Conservation (phyloP, 1,284 basidiomycete genomes). For the Cryptococcus deneoformans region DNA sequence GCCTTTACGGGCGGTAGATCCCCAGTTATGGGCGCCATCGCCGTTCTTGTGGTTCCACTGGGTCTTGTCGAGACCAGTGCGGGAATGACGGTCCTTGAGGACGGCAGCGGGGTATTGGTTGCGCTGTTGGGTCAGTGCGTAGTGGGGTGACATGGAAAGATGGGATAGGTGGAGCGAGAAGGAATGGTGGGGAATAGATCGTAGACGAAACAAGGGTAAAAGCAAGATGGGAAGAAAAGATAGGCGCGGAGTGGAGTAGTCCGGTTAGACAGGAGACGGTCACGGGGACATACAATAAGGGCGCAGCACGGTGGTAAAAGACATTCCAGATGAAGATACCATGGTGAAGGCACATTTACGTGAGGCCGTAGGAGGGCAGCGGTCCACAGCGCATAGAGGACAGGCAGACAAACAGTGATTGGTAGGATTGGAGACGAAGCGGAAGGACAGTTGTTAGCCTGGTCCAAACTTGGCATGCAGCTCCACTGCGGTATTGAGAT, state of each 20-base stretch:
- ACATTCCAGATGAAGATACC: neutral
- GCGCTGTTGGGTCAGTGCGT: conserved; percentile 43
- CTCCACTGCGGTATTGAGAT: too few species aligned
- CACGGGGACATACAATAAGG: neutral
- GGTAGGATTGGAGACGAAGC: too few species aligned
- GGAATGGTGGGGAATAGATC: neutral
- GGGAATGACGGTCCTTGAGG: conserved; percentile 67
- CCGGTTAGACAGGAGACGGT: neutral
- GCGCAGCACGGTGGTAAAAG: too few species aligned
- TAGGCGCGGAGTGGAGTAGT: neutral
- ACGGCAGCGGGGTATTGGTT: conserved; percentile 67
- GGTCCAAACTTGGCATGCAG: too few species aligned
- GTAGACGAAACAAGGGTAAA: neutral
- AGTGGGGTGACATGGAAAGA: neutral
- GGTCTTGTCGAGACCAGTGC: conserved; percentile 67
- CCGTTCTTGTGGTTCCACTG: conserved; percentile 66
- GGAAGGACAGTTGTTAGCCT: too few species aligned
- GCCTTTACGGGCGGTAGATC: conserved; percentile 62
- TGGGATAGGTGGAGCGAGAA: neutral
- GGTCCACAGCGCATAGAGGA: neutral
- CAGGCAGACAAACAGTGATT: neutral
- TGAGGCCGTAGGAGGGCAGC: too few species aligned
- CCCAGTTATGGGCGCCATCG: conserved; percentile 80
- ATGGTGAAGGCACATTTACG: neutral
- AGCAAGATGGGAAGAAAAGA: neutral